Evolutionary conservation across 2,329 filamentous ascomycete species (phyloP).

Genomic region (Xylaria sp.): DNA sequence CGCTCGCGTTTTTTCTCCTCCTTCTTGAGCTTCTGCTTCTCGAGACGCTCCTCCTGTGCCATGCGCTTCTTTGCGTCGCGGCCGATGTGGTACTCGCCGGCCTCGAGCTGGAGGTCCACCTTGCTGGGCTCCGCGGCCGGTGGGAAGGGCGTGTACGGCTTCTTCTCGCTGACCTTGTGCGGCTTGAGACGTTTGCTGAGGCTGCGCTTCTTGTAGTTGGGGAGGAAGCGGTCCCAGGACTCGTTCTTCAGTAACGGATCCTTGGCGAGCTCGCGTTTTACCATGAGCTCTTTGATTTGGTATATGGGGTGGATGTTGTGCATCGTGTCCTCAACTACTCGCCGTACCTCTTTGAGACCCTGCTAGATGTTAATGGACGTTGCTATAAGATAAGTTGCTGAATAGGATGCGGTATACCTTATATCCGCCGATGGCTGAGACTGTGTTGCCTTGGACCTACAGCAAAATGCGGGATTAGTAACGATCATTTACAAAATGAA

Average conservation of each 20-base stretch:
- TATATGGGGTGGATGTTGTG: conserved; percentile 97
- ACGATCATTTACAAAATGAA: background rate
- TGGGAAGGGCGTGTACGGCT: conserved; percentile 96
- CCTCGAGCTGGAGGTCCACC: conserved; percentile 97
- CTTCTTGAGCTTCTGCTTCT: conserved; percentile 88
- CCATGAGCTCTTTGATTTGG: conserved; percentile 65
- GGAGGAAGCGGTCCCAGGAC: conserved; percentile 71
- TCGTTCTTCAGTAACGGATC: conserved; percentile 37
- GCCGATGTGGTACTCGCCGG: conserved; percentile 93
- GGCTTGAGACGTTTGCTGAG: conserved; percentile 86
- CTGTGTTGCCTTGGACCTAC: conserved; percentile 88
- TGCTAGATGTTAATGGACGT: conserved; percentile 9
- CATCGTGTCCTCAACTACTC: conserved; percentile 96
- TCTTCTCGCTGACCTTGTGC: conserved; percentile 92
- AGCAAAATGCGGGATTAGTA: conserved; percentile 9
- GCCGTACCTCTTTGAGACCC: conserved; percentile 88
- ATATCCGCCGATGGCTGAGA: conserved; percentile 89
- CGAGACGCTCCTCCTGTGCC: conserved; percentile 80
- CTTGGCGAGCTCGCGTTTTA: conserved; percentile 90
- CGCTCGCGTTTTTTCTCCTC: conserved; percentile 87
- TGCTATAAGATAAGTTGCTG: background rate
- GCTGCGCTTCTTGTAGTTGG: conserved; percentile 95
- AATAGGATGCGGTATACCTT: conserved; percentile 59
- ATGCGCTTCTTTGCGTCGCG: conserved; percentile 92
- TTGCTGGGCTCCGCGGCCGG: conserved; percentile 98